These are phyloP conservation scores for Boletellus sp. DNA, from an alignment of 1,284 basidiomycete species.

Conservation along the genomic window DNA sequence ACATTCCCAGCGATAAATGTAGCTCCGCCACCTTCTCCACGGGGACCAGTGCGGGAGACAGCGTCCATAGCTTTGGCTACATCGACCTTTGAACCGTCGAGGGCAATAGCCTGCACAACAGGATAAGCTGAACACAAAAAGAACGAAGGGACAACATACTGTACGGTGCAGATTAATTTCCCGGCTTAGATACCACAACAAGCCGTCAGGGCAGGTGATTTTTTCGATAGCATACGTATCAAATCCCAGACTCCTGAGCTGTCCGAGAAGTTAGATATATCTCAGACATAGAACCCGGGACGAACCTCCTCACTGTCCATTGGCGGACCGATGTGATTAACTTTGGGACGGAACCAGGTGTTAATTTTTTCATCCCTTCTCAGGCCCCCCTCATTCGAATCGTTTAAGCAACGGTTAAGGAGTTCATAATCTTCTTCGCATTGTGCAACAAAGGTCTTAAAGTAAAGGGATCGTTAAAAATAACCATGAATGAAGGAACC, in stretches of 20 bases:
- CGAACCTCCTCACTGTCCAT: slow-evolving; percentile 57
- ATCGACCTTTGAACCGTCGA: slow-evolving; percentile 48
- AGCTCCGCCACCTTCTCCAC: slow-evolving; percentile 41
- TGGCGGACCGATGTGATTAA: slow-evolving; percentile 44
- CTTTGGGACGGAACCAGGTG: slow-evolving; percentile 57
- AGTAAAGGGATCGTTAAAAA: neutral
- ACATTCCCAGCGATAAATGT: slow-evolving; percentile 63
- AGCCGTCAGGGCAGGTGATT: slow-evolving; percentile 62
- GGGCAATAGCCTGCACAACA: slow-evolving; percentile 58
- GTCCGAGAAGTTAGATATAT: slow-evolving; percentile 8
- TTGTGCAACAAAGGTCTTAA: slow-evolving; percentile 83
- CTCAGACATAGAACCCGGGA: neutral
- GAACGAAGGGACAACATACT: slow-evolving; percentile 41
- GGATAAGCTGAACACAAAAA: slow-evolving; percentile 1
- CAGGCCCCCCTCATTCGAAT: slow-evolving; percentile 51
- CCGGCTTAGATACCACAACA: slow-evolving; percentile 60
- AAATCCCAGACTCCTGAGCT: slow-evolving; percentile 70
- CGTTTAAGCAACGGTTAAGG: slow-evolving; percentile 66
- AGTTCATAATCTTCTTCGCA: slow-evolving; percentile 79
- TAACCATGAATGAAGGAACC: neutral
- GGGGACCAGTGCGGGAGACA: slow-evolving; percentile 42
- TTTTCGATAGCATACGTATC: slow-evolving; percentile 84
- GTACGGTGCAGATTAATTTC: slow-evolving; percentile 67
- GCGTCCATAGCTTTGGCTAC: slow-evolving; percentile 55
- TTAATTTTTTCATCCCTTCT: slow-evolving; percentile 51